phyloP scores from a whole-genome alignment of 352 stramenopile genomes.

The Blastocystis sp. region DNA sequence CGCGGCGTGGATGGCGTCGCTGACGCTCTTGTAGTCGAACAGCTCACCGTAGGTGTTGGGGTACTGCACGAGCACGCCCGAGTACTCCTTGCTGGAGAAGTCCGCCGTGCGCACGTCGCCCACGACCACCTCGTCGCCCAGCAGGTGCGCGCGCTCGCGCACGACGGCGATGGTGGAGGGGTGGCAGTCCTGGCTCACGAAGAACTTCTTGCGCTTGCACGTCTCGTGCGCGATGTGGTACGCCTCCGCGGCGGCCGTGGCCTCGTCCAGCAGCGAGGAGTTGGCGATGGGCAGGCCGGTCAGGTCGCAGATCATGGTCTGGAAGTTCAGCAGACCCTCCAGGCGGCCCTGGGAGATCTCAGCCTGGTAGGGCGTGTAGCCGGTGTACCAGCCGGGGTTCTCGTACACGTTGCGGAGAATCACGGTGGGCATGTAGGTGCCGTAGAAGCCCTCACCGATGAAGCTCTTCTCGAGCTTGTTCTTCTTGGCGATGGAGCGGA shows the following conservation, averaged over 20 bases:
- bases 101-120: constrained; percentile 76
- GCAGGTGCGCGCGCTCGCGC: constrained; percentile 83
- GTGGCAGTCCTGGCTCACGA: constrained; percentile 86
- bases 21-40: constrained; percentile 81
- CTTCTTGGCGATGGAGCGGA: constrained; percentile 82
- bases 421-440: constrained; percentile 88
- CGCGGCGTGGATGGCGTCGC: constrained; percentile 78
- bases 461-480: constrained; percentile 92
- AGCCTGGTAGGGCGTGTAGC: constrained; percentile 92
- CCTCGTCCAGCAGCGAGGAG: constrained; percentile 94
- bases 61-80: constrained; percentile 95
- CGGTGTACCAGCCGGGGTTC: constrained; percentile 98
- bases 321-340: constrained; percentile 98
- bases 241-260: constrained; percentile 93
- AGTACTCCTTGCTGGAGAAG: constrained; percentile 84
- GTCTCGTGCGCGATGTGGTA: constrained; percentile 91
- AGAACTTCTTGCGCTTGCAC: constrained; percentile 91
- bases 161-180: constrained; percentile 88
- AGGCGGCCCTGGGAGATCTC: constrained; percentile 97
- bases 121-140: constrained; percentile 89
- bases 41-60: constrained; percentile 94
- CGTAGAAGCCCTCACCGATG: constrained; percentile 97
- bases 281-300: constrained; percentile 93
- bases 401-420: constrained; percentile 95
- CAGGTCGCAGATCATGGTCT: constrained; percentile 92